A percentile compares a stretch with the other conserved stretches of the same genome.
Conservation (phyloP, 2,329 filamentous ascomycete species). For the Lecanoromycetidae sp. region DNA sequence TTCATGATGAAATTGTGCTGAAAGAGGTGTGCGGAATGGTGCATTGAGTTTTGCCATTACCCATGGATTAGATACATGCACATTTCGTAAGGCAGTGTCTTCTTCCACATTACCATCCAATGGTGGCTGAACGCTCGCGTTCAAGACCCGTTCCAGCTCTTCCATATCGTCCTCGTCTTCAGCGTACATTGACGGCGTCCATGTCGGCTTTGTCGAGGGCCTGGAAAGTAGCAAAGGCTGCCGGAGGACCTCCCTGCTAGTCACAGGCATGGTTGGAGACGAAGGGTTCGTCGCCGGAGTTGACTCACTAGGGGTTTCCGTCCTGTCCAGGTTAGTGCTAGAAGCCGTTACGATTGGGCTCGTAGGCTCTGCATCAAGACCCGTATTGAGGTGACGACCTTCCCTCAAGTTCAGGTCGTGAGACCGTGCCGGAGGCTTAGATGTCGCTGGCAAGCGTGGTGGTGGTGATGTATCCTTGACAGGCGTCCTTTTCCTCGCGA, state of each 20-base stretch:
- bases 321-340: too few species aligned
- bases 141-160: not conserved
- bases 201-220: not conserved
- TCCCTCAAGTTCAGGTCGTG: too few species aligned
- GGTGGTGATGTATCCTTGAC: not conserved
- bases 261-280: too few species aligned
- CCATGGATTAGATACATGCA: slow-evolving; percentile 27
- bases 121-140: not conserved
- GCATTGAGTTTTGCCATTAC: slow-evolving; percentile 26
- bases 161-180: slow-evolving; percentile 5
- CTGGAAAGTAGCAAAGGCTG: not conserved
- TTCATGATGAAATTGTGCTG: not conserved
- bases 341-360: too few species aligned
- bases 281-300: too few species aligned
- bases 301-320: too few species aligned
- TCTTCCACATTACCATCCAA: slow-evolving; percentile 8
- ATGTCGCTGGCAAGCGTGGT: not conserved
- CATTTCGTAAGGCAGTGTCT: slow-evolving; percentile 13
- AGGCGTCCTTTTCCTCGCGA: slow-evolving; percentile 8
- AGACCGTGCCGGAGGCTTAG: not conserved
- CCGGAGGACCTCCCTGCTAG: not conserved
- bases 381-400: too few species aligned
- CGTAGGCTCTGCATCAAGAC: too few species aligned
- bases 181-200: slow-evolving; percentile 6
- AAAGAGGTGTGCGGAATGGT: slow-evolving; percentile 12